Conservation (phyloP, 306 rosid genomes). For the Rubus parviflorus region DNA sequence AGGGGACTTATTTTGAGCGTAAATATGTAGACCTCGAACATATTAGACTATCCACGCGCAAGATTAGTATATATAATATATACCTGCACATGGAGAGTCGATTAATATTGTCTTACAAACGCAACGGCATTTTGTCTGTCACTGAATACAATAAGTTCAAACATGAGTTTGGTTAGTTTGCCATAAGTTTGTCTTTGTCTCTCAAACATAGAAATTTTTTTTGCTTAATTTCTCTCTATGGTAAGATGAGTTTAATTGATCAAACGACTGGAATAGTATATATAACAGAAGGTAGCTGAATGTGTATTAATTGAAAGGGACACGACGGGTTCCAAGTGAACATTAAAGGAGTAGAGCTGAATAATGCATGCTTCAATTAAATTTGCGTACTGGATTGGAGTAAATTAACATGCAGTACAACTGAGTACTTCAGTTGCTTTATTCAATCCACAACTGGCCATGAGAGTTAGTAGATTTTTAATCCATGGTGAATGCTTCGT, state of each 20-base stretch:
- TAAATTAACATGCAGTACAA: constrained; percentile 14
- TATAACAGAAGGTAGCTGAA: background rate
- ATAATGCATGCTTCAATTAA: background rate
- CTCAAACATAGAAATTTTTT: background rate
- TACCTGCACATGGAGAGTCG: too few species aligned
- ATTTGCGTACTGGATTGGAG: background rate
- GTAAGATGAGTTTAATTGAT: background rate
- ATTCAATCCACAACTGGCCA: background rate
- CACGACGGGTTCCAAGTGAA: background rate
- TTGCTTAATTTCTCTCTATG: background rate
- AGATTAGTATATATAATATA: too few species aligned
- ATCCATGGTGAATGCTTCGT: background rate
- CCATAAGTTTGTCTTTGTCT: background rate
- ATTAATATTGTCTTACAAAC: too few species aligned
- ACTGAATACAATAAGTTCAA: too few species aligned
- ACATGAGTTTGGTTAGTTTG: background rate
- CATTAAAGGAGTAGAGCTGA: background rate
- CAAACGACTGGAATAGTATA: background rate
- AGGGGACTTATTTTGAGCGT: too few species aligned
- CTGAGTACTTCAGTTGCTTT: background rate
- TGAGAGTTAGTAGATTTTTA: background rate
- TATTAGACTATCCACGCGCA: too few species aligned
- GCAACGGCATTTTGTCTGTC: background rate
- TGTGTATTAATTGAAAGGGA: background rate
- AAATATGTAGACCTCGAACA: too few species aligned